A percentile compares a stretch with the other conserved stretches of the same genome.
Conservation (phyloP, 2,329 filamentous ascomycete genomes). For the Aspergillus floridensis region DNA sequence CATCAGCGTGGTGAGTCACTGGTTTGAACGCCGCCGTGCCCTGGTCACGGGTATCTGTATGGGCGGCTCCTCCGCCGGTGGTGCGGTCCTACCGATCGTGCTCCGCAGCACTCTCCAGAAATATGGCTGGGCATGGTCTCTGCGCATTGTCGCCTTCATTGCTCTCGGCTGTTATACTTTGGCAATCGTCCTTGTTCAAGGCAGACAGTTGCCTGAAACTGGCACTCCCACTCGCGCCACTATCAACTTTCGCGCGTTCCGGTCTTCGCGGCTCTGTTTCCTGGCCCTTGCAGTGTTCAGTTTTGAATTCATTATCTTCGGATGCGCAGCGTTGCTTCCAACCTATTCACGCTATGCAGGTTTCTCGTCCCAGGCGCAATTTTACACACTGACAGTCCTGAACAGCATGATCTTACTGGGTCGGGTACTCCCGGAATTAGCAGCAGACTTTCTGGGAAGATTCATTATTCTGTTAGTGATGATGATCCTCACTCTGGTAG, state of each 20-base stretch:
- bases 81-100: conserved; percentile 37
- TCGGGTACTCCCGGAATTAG: conserved; percentile 44
- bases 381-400: conserved; percentile 46
- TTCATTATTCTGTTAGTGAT: conserved; percentile 47
- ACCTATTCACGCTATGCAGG: conserved; percentile 44
- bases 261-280: conserved; percentile 42
- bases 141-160: conserved; percentile 38
- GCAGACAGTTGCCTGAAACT: conserved; percentile 28
- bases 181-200: conserved; percentile 34
- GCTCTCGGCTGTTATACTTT: conserved; percentile 33
- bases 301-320: conserved; percentile 52
- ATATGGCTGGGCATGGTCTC: conserved; percentile 34
- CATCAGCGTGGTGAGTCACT: conserved; percentile 41
- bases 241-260: conserved; percentile 45
- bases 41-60: conserved; percentile 42
- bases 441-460: conserved; percentile 45
- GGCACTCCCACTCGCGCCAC: conserved; percentile 25
- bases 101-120: conserved; percentile 29
- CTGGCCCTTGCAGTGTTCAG: conserved; percentile 45
- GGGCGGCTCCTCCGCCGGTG: conserved; percentile 39
- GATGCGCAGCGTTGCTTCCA: conserved; percentile 48
- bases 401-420: conserved; percentile 47
- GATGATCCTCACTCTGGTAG: conserved; percentile 37
- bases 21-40: conserved; percentile 39
- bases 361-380: conserved; percentile 39